phyloP scores from a whole-genome alignment of 2,329 filamentous ascomycete genomes.

The Aspergillaceae sp. region DNA sequence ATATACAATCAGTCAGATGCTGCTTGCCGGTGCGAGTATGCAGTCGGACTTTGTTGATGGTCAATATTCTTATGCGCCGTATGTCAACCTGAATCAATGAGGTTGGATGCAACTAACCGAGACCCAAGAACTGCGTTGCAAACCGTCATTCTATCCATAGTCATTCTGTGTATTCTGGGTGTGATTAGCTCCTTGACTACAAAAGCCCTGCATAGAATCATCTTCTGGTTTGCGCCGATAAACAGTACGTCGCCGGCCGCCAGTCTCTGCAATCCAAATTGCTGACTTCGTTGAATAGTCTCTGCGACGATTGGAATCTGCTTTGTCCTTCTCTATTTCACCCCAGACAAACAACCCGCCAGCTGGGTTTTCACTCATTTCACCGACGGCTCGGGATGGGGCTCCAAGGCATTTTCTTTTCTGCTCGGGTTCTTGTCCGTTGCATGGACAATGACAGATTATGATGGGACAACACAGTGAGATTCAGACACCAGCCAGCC shows the following conservation, averaged over 20 bases:
- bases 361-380: constrained; percentile 55
- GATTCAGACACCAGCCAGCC: constrained; percentile 9
- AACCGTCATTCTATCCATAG: constrained; percentile 51
- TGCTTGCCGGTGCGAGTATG: constrained; percentile 54
- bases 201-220: constrained; percentile 49
- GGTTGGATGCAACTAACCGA: constrained; percentile 6
- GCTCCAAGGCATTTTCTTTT: constrained; percentile 53
- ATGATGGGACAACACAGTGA: constrained; percentile 58
- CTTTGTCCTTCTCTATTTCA: constrained; percentile 49
- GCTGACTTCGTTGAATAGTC: constrained; percentile 27
- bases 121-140: constrained; percentile 45
- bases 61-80: constrained; percentile 50
- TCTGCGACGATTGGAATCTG: constrained; percentile 54
- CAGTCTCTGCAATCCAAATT: background rate
- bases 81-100: constrained; percentile 17
- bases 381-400: constrained; percentile 56
- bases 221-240: constrained; percentile 59
- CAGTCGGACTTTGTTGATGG: constrained; percentile 47
- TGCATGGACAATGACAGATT: constrained; percentile 57
- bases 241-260: constrained; percentile 40
- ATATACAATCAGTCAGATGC: constrained; percentile 57
- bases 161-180: constrained; percentile 48
- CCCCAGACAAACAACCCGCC: constrained; percentile 50
- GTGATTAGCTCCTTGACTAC: constrained; percentile 57
- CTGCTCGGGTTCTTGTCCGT: constrained; percentile 45